These are phyloP conservation scores for Cladosporium sp. DNA, from an alignment of 2,329 filamentous ascomycete species.

Conservation along the genomic window DNA sequence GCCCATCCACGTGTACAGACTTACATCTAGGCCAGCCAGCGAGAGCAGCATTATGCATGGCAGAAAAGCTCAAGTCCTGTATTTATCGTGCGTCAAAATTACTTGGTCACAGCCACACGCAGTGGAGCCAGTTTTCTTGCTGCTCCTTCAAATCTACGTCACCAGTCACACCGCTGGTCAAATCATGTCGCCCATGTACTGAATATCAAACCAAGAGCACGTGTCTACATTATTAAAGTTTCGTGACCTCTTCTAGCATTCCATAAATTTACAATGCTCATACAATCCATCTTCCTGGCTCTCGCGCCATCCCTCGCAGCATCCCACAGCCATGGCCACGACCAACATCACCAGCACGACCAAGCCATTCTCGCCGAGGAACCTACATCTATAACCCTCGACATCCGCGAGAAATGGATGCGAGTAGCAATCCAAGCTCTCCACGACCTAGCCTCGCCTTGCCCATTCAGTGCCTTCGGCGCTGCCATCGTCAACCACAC, in stretches of 20 bases:
- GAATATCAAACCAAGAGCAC: neutral
- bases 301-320: slow-evolving; percentile 29
- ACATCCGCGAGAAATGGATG: slow-evolving; percentile 56
- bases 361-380: neutral
- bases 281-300: neutral
- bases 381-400: slow-evolving; percentile 37
- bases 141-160: neutral
- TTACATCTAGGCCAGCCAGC: neutral
- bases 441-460: slow-evolving; percentile 47
- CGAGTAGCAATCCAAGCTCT: slow-evolving; percentile 52
- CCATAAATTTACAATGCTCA: neutral
- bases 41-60: neutral
- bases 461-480: slow-evolving; percentile 58
- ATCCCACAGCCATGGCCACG: neutral
- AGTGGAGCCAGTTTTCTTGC: slow-evolving; percentile 1
- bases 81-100: neutral
- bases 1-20: neutral
- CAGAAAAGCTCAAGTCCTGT: neutral
- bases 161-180: slow-evolving; percentile 1
- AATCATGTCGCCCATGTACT: neutral
- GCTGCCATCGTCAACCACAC: slow-evolving; percentile 61
- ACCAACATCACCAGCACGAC: neutral
- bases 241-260: neutral
- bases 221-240: neutral
- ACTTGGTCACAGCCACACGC: neutral